These are phyloP conservation scores for Gossypium trilobum DNA, from an alignment of 441 rosid species.

Conservation along the genomic window DNA sequence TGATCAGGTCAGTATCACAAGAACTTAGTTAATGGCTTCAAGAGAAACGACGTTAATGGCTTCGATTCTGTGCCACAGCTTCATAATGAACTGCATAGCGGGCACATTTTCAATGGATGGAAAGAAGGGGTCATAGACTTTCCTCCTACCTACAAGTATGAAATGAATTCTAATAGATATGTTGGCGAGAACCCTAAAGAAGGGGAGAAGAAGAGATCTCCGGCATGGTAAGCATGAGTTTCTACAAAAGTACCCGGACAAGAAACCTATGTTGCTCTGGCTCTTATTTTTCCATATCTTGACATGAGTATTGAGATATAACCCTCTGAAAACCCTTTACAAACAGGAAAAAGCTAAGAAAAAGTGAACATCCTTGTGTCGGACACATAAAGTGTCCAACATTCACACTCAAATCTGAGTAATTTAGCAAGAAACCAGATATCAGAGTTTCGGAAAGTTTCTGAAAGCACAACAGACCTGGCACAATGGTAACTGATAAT, in stretches of 20 bases:
- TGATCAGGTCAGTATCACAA: conserved; percentile 55
- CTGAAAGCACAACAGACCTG: neutral
- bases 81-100: conserved; percentile 53
- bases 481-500: neutral
- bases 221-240: conserved; percentile 62
- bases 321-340: neutral
- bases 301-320: neutral
- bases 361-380: neutral
- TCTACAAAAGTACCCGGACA: neutral
- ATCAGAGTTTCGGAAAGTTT: neutral
- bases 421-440: neutral
- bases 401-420: neutral
- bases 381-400: neutral
- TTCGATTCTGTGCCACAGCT: conserved; percentile 36
- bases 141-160: conserved; percentile 91
- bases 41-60: neutral
- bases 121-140: conserved; percentile 75
- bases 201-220: conserved; percentile 90
- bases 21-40: neutral
- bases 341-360: neutral
- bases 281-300: neutral
- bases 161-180: conserved; percentile 61
- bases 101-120: conserved; percentile 90
- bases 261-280: no score
- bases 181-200: conserved; percentile 67